A percentile compares a stretch with the other conserved stretches of the same genome.
These are phyloP conservation scores for Russula brevipes DNA, from an alignment of 768 basidiomycete species.

Conservation along the genomic window DNA sequence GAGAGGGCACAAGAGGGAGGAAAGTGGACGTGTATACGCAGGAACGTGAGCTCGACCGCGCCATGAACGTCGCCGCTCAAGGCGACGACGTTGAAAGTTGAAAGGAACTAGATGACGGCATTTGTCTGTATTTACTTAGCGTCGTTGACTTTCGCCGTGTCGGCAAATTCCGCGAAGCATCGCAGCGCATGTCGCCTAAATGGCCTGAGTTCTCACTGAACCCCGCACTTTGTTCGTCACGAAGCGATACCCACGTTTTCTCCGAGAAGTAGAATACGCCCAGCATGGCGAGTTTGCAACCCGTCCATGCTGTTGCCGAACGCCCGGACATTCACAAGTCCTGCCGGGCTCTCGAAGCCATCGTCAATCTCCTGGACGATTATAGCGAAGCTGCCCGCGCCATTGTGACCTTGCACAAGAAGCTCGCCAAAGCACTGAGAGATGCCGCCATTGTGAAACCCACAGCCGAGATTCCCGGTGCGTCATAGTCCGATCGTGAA, in stretches of 20 bases:
- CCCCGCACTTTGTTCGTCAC: background rate
- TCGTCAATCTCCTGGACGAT: slow-evolving; percentile 62
- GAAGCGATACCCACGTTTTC: slow-evolving; percentile 3
- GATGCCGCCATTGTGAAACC: slow-evolving; percentile 60
- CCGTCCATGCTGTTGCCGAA: slow-evolving; percentile 43
- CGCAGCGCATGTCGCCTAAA: slow-evolving; percentile 4
- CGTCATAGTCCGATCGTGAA: slow-evolving; percentile 24
- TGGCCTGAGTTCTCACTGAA: background rate
- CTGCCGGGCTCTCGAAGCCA: slow-evolving; percentile 67
- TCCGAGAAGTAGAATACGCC: background rate
- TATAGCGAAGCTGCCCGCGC: slow-evolving; percentile 68
- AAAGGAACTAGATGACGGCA: too few species aligned
- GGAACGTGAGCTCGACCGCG: slow-evolving; percentile 10
- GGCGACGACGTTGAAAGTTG: too few species aligned
- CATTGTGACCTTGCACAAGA: slow-evolving; percentile 65
- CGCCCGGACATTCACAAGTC: slow-evolving; percentile 73
- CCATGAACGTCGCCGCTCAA: background rate
- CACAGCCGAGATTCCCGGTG: slow-evolving; percentile 60
- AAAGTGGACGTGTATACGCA: slow-evolving; percentile 16
- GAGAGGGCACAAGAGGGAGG: slow-evolving; percentile 1
- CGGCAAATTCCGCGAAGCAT: slow-evolving; percentile 16
- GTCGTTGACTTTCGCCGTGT: background rate
- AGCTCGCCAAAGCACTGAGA: slow-evolving; percentile 61
- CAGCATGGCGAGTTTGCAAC: slow-evolving; percentile 19
- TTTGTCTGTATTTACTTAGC: too few species aligned